Base-by-base conservation (phyloP, 1,284 basidiomycete species). In the Pterulicium gracile region DNA sequence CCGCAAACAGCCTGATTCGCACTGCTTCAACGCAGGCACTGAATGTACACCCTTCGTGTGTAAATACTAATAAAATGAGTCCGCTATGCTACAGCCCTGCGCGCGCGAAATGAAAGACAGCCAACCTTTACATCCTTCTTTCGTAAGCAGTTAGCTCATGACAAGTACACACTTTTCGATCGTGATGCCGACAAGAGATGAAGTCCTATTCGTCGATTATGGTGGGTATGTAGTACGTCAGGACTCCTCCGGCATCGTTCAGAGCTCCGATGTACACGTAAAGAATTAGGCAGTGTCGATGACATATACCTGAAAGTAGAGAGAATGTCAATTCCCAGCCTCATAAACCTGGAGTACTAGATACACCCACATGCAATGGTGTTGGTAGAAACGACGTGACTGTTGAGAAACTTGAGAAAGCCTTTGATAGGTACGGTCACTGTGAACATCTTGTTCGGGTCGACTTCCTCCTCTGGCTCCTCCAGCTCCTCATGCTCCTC, bases 211-310 rank as follows among this genome's bases (percentile, higher is more conserved):
- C 64, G 44, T 77, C 70, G 47, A 76, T 64, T 34, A 75, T 63
- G 2, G 71, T 80, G 23, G 90, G 90, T 36, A 93, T 83, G 61
- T 92, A 94, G 59, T 89, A 92, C 1, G 90, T 93, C 54, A 93
- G 69, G 20, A 93, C 88, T 1, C 89, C 90, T 36, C 88, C 88
- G 0, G 83, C 78, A 50, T 90, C 84, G 12, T 78, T 77, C 10
- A 84, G 72, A 42, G 89, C 85, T 4, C 90, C 90, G 45, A 93
- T 88, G 57, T 93, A 93, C 32, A 93, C 88, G 54, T 93, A 93
- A 35, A 91, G 75, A 51, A 94, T 93, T 53, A 91, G 68, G 58
- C 88, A 92, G 53, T 92, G 83, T 46, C 81, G 73, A 56, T 86
- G 79, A 57, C 90, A 93, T 48, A 94, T 76, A 60, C 85, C 90